phyloP scores from a whole-genome alignment of 75 land plant species.

The Selaginella moellendorffii region DNA sequence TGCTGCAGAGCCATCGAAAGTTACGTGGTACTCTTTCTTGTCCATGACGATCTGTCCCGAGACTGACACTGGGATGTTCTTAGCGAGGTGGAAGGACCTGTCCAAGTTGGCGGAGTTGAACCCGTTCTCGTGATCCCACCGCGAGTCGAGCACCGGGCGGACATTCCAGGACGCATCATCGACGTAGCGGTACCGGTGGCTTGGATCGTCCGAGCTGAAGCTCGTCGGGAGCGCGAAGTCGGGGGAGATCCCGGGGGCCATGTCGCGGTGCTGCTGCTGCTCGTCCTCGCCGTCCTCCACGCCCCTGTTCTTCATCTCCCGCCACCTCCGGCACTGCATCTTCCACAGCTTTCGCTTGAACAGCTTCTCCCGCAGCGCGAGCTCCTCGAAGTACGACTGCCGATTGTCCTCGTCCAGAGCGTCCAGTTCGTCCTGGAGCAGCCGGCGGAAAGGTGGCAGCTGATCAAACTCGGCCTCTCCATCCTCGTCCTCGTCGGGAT shows the following conservation, averaged over 20 bases:
- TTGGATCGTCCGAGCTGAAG: not conserved
- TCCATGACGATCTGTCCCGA: constrained; percentile 2
- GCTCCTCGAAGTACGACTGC: not conserved
- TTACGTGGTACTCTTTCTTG: not conserved
- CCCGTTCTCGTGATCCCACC: constrained; percentile 2
- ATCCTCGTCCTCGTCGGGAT: not conserved
- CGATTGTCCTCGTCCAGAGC: not conserved
- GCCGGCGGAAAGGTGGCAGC: not conserved
- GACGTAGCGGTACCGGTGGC: not conserved
- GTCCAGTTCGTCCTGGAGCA: not conserved
- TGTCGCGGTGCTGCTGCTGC: not conserved
- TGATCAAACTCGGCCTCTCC: not conserved
- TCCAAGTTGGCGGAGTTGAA: not conserved
- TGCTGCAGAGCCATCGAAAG: constrained; percentile 1
- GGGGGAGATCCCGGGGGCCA: not conserved
- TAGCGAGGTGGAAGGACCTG: constrained; percentile 1
- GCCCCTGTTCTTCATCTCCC: not conserved
- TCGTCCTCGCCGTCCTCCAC: not conserved
- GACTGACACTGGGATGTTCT: not conserved
- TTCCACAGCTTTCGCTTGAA: not conserved
- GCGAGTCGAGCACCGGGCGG: not conserved
- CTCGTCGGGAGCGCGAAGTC: not conserved
- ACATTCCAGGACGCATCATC: not conserved
- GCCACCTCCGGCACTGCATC: not conserved
- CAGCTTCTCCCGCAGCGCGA: not conserved